A percentile compares a stretch with the other conserved stretches of the same genome.
These are phyloP conservation scores for Phaeosphaeria sp. DNA, from an alignment of 2,329 filamentous ascomycete species.

Conservation along the genomic window DNA sequence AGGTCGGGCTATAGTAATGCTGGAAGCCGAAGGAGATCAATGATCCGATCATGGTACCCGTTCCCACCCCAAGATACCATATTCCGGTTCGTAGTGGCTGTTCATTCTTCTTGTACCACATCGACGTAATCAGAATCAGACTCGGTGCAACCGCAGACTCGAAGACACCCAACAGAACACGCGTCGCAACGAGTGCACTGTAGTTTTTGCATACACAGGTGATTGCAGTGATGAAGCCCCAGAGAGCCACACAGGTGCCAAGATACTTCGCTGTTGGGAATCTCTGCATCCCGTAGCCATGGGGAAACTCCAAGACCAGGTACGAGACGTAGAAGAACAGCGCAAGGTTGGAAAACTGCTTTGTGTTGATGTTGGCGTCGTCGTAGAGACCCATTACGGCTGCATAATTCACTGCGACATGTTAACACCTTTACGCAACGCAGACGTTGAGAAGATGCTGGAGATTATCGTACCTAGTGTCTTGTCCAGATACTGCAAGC, in stretches of 20 bases:
- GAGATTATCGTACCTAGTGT: conserved; percentile 44
- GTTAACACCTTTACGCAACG: not conserved
- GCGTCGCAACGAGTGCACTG: conserved; percentile 56
- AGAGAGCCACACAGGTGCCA: conserved; percentile 51
- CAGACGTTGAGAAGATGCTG: not conserved
- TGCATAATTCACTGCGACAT: conserved; percentile 46
- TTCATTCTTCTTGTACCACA: conserved; percentile 70
- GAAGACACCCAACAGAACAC: conserved; percentile 61
- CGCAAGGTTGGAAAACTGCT: conserved; percentile 46
- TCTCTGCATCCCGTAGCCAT: conserved; percentile 60
- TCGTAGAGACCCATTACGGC: conserved; percentile 51
- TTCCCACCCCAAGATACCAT: conserved; percentile 57
- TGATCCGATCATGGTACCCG: conserved; percentile 63
- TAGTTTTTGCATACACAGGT: conserved; percentile 59
- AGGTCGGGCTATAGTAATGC: conserved; percentile 54
- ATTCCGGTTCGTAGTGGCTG: conserved; percentile 62
- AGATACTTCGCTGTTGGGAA: conserved; percentile 62
- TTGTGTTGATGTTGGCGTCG: conserved; percentile 45
- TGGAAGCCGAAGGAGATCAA: conserved; percentile 66
- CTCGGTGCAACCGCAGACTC: conserved; percentile 57
- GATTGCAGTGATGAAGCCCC: conserved; percentile 57
- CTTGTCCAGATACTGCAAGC: conserved; percentile 51
- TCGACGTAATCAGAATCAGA: conserved; percentile 69
- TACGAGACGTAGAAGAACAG: conserved; percentile 48
- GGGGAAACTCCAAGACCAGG: conserved; percentile 48